phyloP scores from a whole-genome alignment of 23 red algal species.

The Porphyridium purpureum region DNA sequence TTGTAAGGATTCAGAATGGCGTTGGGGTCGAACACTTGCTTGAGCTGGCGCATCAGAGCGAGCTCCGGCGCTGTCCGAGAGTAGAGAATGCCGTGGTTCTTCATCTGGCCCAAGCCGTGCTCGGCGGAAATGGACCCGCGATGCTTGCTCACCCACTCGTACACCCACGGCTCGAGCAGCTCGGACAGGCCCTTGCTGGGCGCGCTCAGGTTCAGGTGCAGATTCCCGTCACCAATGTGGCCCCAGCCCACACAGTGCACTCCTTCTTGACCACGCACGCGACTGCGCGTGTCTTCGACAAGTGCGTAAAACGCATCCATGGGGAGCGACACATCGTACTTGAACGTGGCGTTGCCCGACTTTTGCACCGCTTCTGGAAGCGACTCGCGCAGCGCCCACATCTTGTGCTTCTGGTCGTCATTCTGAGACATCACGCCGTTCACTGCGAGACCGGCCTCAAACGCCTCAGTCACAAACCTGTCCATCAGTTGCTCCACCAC shows the following conservation, averaged over 20 bases:
- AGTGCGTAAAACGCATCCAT: constrained; percentile 39
- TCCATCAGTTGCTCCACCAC: constrained; percentile 32
- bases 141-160: constrained; percentile 46
- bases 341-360: constrained; percentile 44
- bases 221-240: constrained; percentile 90
- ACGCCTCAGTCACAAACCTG: constrained; percentile 35
- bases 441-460: constrained; percentile 19
- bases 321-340: constrained; percentile 93
- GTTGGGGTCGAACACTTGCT: constrained; percentile 46
- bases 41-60: constrained; percentile 61
- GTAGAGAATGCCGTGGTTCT: constrained; percentile 40
- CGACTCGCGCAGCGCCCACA: constrained; percentile 81
- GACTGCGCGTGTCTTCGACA: constrained; percentile 26
- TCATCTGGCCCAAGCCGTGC: constrained; percentile 88
- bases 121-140: constrained; percentile 82
- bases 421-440: constrained; percentile 78
- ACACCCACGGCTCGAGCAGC: constrained; percentile 75
- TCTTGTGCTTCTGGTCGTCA: constrained; percentile 34
- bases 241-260: constrained; percentile 60
- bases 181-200: constrained; percentile 3
- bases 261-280: constrained; percentile 11
- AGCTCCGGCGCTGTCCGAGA: constrained; percentile 34
- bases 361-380: constrained; percentile 69
- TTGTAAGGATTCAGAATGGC: constrained; percentile 98
- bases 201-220: constrained; percentile 76